Conservation (phyloP, 257 asterid genomes). For the Capsicum pubescens region DNA sequence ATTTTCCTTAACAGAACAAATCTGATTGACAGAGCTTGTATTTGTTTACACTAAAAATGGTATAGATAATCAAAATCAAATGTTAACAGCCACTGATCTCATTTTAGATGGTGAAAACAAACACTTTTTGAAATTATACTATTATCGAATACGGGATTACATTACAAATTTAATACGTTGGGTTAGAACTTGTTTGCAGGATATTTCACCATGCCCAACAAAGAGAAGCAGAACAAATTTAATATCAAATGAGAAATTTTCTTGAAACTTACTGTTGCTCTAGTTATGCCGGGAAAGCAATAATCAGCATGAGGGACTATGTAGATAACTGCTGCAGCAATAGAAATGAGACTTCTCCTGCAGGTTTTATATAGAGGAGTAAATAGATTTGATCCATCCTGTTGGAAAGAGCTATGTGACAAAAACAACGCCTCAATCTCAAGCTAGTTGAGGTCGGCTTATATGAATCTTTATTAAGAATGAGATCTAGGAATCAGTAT, state of each 20-base stretch:
- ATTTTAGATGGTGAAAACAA: too few species aligned
- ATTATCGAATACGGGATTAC: too few species aligned
- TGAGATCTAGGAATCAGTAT: neutral
- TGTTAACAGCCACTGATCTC: too few species aligned
- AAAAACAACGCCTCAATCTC: neutral
- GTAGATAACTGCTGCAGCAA: conserved; percentile 77
- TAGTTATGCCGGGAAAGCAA: too few species aligned
- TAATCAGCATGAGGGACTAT: conserved; percentile 52
- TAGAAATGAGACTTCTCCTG: conserved; percentile 87
- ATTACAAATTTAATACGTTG: neutral
- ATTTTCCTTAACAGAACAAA: conserved; percentile 35
- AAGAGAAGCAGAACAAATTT: conserved; percentile 12
- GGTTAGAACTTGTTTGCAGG: neutral
- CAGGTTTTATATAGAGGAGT: conserved; percentile 4
- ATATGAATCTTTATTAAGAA: neutral
- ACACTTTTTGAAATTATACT: too few species aligned
- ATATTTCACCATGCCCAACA: neutral
- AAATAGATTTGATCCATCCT: neutral
- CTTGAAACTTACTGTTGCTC: too few species aligned
- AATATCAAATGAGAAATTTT: too few species aligned
- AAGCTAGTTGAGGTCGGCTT: neutral
- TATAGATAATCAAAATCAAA: too few species aligned
- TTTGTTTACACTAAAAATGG: too few species aligned
- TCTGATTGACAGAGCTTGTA: conserved; percentile 16
- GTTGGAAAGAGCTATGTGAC: neutral